Percentiles rank a stretch among this genome's conserved stretches.
Conservation (phyloP, 208 protist genomes). For the Wallacemonas sp. region DNA sequence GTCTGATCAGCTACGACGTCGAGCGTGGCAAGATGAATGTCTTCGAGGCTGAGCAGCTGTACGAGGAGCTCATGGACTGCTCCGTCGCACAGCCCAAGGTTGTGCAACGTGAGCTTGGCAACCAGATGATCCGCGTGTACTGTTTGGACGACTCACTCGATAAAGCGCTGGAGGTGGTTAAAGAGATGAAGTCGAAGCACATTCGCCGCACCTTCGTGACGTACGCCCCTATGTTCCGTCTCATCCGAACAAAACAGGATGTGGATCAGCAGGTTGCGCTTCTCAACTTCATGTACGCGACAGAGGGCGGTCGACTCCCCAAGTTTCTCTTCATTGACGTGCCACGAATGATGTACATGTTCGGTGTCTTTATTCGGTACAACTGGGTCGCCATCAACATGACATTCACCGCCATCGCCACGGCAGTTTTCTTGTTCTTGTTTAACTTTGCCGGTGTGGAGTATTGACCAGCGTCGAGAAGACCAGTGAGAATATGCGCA, state of each 20-base stretch:
- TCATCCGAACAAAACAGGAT: slow-evolving; percentile 65
- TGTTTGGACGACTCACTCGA: slow-evolving; percentile 77
- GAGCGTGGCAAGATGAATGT: slow-evolving; percentile 83
- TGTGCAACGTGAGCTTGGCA: slow-evolving; percentile 87
- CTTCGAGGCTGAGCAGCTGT: slow-evolving; percentile 76
- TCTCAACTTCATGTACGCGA: slow-evolving; percentile 69
- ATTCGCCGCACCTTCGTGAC: slow-evolving; percentile 91
- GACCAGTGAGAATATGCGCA: too few relatives aligned
- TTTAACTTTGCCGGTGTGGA: slow-evolving; percentile 14
- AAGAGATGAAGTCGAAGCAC: slow-evolving; percentile 71
- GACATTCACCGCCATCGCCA: slow-evolving; percentile 48
- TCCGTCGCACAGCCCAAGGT: slow-evolving; percentile 83
- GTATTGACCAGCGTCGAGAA: neutral
- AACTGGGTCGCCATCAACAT: slow-evolving; percentile 87
- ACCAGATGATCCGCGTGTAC: slow-evolving; percentile 89
- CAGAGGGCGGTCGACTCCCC: slow-evolving; percentile 67
- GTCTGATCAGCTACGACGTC: slow-evolving; percentile 85
- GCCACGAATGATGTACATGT: slow-evolving; percentile 85
- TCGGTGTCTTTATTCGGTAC: slow-evolving; percentile 83
- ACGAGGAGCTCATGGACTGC: slow-evolving; percentile 89
- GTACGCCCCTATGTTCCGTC: slow-evolving; percentile 88
- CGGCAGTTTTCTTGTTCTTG: slow-evolving; percentile 36
- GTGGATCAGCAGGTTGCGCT: slow-evolving; percentile 67
- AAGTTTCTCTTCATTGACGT: slow-evolving; percentile 90
- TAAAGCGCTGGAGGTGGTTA: slow-evolving; percentile 72